A percentile compares a stretch with the other conserved stretches of the same genome.
Evolutionary conservation across 2,329 filamentous ascomycete genomes (phyloP).

Genomic region (Neophaeococcomyces mojaviensis): DNA sequence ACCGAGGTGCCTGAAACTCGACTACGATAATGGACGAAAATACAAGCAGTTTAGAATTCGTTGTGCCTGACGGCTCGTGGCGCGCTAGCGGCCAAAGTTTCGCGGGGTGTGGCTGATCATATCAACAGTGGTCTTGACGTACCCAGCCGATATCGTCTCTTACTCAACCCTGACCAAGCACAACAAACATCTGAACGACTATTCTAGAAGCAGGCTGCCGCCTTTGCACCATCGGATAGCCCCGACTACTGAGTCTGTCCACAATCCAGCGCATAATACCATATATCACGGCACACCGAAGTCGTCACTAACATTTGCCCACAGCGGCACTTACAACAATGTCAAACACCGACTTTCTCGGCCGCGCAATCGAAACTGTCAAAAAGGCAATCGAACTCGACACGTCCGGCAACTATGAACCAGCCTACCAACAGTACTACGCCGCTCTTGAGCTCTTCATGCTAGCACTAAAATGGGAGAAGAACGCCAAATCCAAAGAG

Average conservation of each 20-base stretch:
- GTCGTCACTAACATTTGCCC: background rate
- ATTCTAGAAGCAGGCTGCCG: too few relatives aligned
- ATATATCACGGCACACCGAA: background rate
- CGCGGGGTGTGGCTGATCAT: too few relatives aligned
- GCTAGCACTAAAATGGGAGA: conserved; percentile 98
- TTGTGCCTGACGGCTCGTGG: conserved; percentile 4
- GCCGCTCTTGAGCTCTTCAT: conserved; percentile 95
- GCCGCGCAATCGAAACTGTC: conserved; percentile 90
- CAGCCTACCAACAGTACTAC: conserved; percentile 95
- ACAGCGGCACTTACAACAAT: conserved; percentile 42
- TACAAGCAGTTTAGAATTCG: background rate
- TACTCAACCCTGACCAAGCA: background rate
- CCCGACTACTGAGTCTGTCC: too few relatives aligned
- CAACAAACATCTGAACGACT: too few relatives aligned
- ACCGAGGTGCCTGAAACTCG: background rate
- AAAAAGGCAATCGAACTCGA: conserved; percentile 97
- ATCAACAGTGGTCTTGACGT: too few relatives aligned
- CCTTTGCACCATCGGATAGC: too few relatives aligned
- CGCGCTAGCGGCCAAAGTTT: background rate
- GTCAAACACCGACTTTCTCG: conserved; percentile 95
- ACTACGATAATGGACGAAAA: background rate
- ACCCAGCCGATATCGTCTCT: background rate
- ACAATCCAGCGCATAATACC: too few relatives aligned
- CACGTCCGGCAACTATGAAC: conserved; percentile 91
- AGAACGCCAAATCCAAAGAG: conserved; percentile 93